Conservation (phyloP, 2,329 filamentous ascomycete species). For the Lachnellula subtilissima region DNA sequence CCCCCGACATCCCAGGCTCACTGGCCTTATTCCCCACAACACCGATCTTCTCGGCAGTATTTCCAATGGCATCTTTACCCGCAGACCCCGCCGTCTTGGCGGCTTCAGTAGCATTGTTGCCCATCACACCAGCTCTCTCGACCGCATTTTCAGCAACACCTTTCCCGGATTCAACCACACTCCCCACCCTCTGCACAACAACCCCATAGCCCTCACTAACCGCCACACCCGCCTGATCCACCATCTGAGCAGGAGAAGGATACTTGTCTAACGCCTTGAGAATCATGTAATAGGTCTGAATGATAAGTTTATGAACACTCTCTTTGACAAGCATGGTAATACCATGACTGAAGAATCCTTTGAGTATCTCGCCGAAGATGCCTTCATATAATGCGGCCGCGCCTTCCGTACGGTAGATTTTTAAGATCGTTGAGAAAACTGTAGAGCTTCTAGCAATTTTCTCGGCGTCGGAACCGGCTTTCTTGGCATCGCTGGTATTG, state of each 20-base stretch:
- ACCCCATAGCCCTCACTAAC: conserved; percentile 14
- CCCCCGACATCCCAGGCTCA: too few relatives aligned
- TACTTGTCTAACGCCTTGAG: conserved; percentile 43
- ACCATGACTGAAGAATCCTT: conserved; percentile 81
- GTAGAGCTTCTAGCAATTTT: conserved; percentile 37
- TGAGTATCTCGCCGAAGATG: conserved; percentile 69
- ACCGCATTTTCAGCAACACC: conserved; percentile 13
- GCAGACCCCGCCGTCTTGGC: conserved; percentile 14
- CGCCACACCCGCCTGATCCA: conserved; percentile 33
- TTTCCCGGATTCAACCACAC: conserved; percentile 13
- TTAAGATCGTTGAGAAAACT: conserved; percentile 59
- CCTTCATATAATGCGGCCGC: conserved; percentile 68
- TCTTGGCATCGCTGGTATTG: conserved; percentile 27
- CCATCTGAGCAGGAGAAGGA: conserved; percentile 38
- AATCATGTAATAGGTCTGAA: conserved; percentile 65
- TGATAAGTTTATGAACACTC: conserved; percentile 64
- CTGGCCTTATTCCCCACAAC: too few relatives aligned
- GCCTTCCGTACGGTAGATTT: conserved; percentile 60
- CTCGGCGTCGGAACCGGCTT: conserved; percentile 17
- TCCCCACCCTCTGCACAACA: conserved; percentile 12
- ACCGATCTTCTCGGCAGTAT: too few relatives aligned
- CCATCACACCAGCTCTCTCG: conserved; percentile 9
- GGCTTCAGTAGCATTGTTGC: conserved; percentile 7
- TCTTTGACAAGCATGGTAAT: conserved; percentile 86
- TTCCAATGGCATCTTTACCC: too few relatives aligned